Percentiles rank a stretch among this genome's conserved stretches.
phyloP scores from a whole-genome alignment of 495 filamentous ascomycete species.

The Lophiostoma macrostomum region DNA sequence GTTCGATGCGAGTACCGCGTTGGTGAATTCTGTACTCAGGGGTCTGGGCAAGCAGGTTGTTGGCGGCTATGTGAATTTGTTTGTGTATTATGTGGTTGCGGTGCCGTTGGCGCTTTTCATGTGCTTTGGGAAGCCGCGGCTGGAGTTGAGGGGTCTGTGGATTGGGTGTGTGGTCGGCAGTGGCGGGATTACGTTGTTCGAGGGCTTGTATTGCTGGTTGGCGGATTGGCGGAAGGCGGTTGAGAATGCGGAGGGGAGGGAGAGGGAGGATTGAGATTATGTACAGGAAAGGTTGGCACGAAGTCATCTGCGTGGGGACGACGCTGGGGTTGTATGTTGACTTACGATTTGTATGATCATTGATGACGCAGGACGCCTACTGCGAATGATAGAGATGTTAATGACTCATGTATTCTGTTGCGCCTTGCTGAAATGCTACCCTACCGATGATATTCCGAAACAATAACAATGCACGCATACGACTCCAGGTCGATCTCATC shows the following conservation, averaged over 20 bases:
- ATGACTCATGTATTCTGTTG: too few relatives aligned
- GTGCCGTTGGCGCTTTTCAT: conserved; percentile 18
- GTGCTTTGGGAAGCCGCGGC: conserved; percentile 14
- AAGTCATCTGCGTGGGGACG: too few relatives aligned
- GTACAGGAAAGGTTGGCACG: not conserved
- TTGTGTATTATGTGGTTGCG: conserved; percentile 18
- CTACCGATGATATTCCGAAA: too few relatives aligned
- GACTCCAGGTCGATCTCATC: too few relatives aligned
- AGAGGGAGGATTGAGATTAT: not conserved
- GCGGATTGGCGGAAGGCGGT: conserved; percentile 11
- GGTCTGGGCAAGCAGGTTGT: conserved; percentile 20
- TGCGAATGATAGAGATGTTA: too few relatives aligned
- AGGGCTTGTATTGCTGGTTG: conserved; percentile 14
- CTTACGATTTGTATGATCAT: too few relatives aligned
- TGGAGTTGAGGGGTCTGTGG: conserved; percentile 18
- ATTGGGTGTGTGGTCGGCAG: conserved; percentile 12
- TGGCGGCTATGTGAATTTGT: conserved; percentile 20
- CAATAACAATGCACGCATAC: too few relatives aligned
- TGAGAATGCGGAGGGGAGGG: conserved; percentile 11
- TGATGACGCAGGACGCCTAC: too few relatives aligned
- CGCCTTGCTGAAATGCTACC: too few relatives aligned
- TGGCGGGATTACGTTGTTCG: conserved; percentile 9
- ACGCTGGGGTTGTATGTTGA: too few relatives aligned
- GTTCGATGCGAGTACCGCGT: conserved; percentile 13
- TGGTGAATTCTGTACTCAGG: conserved; percentile 10